Conservation (phyloP, 2,329 filamentous ascomycete species). For the Aureobasidium sp. region DNA sequence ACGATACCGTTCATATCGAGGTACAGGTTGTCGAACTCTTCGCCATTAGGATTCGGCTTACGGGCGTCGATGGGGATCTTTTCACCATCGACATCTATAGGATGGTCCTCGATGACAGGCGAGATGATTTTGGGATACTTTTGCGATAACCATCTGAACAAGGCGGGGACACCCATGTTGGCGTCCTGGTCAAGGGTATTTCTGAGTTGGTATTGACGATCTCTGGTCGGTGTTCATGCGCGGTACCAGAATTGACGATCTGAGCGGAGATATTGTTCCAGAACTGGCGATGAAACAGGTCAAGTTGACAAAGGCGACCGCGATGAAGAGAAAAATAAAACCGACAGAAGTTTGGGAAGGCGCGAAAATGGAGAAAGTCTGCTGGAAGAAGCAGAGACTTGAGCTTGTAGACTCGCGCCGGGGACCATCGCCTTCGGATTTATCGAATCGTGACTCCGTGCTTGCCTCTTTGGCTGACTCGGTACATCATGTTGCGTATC, state of each 20-base stretch:
- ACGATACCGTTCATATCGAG: conserved; percentile 99
- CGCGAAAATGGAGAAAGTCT: not conserved
- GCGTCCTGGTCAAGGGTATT: not conserved
- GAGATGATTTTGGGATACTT: conserved; percentile 98
- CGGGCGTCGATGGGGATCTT: conserved; percentile 79
- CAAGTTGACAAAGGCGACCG: not conserved
- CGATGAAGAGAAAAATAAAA: too few relatives aligned
- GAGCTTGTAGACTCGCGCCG: not conserved
- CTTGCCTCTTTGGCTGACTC: not conserved
- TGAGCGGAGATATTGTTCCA: not conserved
- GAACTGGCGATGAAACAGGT: not conserved
- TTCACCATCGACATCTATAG: conserved; percentile 73
- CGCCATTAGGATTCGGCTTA: conserved; percentile 85
- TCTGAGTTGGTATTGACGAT: not conserved
- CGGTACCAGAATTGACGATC: not conserved
- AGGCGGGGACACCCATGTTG: conserved; percentile 85
- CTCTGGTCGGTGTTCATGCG: not conserved
- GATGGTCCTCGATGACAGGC: conserved; percentile 76
- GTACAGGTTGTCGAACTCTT: conserved; percentile 97
- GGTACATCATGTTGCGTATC: not conserved
- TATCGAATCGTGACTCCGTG: too few relatives aligned
- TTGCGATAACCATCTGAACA: conserved; percentile 92
- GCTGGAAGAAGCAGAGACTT: not conserved
- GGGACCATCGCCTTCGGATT: not conserved
- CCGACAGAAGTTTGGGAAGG: not conserved